Evolutionary conservation across 2,329 filamentous ascomycete genomes (phyloP), one percentile per base, ranked within the genome.

Genomic region (Myotisia sp.): DNA sequence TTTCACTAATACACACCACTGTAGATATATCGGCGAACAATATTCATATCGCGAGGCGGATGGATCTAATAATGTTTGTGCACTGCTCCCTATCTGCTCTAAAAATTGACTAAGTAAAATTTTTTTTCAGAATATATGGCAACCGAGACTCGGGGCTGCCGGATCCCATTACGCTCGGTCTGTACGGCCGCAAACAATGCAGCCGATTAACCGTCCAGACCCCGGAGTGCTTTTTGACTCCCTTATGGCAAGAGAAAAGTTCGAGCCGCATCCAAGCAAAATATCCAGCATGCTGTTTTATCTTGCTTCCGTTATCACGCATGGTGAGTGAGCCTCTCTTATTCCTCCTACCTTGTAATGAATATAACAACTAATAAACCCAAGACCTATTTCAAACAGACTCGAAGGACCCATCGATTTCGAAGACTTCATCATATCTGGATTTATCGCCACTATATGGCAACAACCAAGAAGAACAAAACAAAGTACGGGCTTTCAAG

Each of bases 231-330:
- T 51, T 6, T 51, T 51, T 31, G 48, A 51, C 31, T 45, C 38
- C 6, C 32, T 42, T 9, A 34, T 42, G 17, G 41, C 37, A 16
- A 33, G 40, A n/a, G 34, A 40, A 12, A 17, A 33, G 18, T 42
- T 49, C 24, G 51, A 47, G 21, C 47, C 56, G 20, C 60, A 65
- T 35, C 50, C 54, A 3, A 59, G 58, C 18, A 62, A 58, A 4
- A 44, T 69, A 32, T 68, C 64, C 0, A 58, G 53, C 19, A 58
- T 64, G 46, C 46, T 68, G 4, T 62, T 68, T 37, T 67, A 67
- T 28, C 56, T 65, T 7, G 66, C 65, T 0, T 63, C 63, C 3
- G 62, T 69, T 30, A 66, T 69, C 36, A 68, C 67, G 13, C 66
- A 69, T 39, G 66, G 50, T 52, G 40, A 31, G 43, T n/a, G 7